Evolutionary conservation across 495 filamentous ascomycete species (phyloP).

Genomic region (Hyaloscypha bicolor): DNA sequence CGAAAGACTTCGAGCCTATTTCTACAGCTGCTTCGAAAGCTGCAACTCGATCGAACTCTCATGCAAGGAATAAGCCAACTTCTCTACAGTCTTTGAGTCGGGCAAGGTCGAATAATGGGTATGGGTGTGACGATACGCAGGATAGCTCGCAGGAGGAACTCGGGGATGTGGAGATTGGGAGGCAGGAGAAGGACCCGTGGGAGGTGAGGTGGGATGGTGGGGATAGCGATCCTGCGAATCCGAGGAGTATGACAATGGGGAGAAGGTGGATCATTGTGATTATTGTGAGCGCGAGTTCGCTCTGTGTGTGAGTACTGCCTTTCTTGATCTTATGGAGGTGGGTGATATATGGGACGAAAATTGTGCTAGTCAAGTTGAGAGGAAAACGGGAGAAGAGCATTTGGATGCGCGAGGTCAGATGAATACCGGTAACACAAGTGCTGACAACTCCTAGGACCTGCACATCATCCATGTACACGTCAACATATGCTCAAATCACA

Average conservation of each 20-base stretch:
- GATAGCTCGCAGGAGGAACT: slow-evolving; percentile 37
- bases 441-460: slow-evolving; percentile 64
- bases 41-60: slow-evolving; percentile 30
- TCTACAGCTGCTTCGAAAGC: neutral
- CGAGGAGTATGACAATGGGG: slow-evolving; percentile 65
- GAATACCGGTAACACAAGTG: neutral
- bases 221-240: slow-evolving; percentile 72
- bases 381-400: neutral
- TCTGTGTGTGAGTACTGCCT: slow-evolving; percentile 75
- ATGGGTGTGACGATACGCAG: slow-evolving; percentile 50
- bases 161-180: slow-evolving; percentile 30
- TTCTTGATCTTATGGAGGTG: neutral
- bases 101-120: slow-evolving; percentile 62
- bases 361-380: neutral
- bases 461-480: slow-evolving; percentile 85
- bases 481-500: slow-evolving; percentile 81
- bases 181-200: slow-evolving; percentile 50
- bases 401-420: neutral
- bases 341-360: neutral
- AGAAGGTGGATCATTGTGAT: slow-evolving; percentile 78
- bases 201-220: slow-evolving; percentile 71
- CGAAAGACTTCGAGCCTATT: slow-evolving; percentile 28
- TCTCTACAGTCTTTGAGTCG: slow-evolving; percentile 32
- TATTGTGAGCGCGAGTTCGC: slow-evolving; percentile 69
- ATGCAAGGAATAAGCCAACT: slow-evolving; percentile 23